Evolutionary conservation across 352 stramenopile species (phyloP).

Genomic region (Phytophthora europaea): DNA sequence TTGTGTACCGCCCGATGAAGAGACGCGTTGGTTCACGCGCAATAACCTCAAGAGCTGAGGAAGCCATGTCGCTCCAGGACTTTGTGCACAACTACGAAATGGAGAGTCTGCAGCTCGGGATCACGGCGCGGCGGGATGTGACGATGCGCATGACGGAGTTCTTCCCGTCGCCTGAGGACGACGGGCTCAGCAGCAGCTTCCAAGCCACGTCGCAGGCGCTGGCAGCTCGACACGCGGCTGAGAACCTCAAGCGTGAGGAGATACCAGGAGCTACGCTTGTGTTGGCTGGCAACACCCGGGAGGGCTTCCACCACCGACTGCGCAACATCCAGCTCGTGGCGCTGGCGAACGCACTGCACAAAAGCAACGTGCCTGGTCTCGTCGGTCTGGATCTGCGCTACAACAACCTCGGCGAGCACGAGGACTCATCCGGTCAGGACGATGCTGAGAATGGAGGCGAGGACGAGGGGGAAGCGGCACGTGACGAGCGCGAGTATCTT

Average conservation of each 20-base stretch:
- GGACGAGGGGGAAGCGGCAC: conserved; percentile 25
- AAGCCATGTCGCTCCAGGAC: conserved; percentile 66
- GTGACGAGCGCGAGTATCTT: conserved; percentile 52
- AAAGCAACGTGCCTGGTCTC: conserved; percentile 56
- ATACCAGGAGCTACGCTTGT: conserved; percentile 33
- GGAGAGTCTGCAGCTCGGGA: conserved; percentile 75
- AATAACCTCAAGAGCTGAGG: background rate
- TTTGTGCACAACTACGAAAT: conserved; percentile 83
- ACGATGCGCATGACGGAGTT: conserved; percentile 55
- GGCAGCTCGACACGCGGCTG: conserved; percentile 45
- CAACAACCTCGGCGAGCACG: conserved; percentile 63
- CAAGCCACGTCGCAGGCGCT: conserved; percentile 58
- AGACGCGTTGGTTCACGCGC: conserved; percentile 31
- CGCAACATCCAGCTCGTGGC: conserved; percentile 78
- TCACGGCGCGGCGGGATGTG: conserved; percentile 71
- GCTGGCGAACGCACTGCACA: conserved; percentile 58
- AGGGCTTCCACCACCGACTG: conserved; percentile 67
- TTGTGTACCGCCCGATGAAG: conserved; percentile 28
- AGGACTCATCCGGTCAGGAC: conserved; percentile 29
- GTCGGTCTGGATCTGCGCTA: conserved; percentile 56
- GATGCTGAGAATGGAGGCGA: conserved; percentile 27
- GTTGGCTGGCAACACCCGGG: conserved; percentile 63
- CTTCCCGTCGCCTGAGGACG: conserved; percentile 48
- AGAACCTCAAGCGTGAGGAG: conserved; percentile 12
- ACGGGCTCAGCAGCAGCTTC: conserved; percentile 43